phyloP scores from a whole-genome alignment of 768 basidiomycete genomes.

The Tricholoma saponaceum region DNA sequence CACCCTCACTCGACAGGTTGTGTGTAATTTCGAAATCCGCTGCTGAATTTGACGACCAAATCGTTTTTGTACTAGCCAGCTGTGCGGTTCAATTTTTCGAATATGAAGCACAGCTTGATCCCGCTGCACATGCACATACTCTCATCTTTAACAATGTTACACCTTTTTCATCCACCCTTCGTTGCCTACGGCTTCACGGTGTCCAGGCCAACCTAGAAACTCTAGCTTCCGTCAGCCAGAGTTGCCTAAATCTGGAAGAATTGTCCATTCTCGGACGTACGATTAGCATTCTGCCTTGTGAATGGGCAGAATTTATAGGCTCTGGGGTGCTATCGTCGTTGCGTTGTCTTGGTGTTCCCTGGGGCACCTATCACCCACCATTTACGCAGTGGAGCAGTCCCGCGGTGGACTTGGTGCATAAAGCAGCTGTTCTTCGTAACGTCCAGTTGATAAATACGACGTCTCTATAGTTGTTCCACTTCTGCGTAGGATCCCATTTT shows the following conservation, averaged over 20 bases:
- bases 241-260: conserved; percentile 35
- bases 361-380: conserved; percentile 36
- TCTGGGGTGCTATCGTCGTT: conserved; percentile 32
- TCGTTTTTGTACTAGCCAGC: conserved; percentile 34
- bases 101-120: conserved; percentile 35
- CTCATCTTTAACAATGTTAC: conserved; percentile 29
- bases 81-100: conserved; percentile 39
- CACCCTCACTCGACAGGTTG: conserved; percentile 31
- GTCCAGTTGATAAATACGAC: conserved; percentile 13
- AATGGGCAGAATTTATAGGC: conserved; percentile 39
- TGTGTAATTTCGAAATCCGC: conserved; percentile 30
- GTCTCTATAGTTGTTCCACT: too few relatives aligned
- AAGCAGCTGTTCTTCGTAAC: conserved; percentile 14
- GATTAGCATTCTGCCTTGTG: conserved; percentile 29
- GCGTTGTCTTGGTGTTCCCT: conserved; percentile 30
- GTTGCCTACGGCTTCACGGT: conserved; percentile 37
- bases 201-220: conserved; percentile 33
- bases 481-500: too few relatives aligned
- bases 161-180: conserved; percentile 24
- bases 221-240: conserved; percentile 27
- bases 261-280: conserved; percentile 37
- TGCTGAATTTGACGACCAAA: conserved; percentile 34
- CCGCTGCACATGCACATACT: conserved; percentile 13
- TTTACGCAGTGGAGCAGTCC: conserved; percentile 32
- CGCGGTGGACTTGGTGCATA: conserved; percentile 13